Evolutionary conservation across 1,139 yeast species (phyloP).

Genomic region (Yamadazyma epiphylla): DNA sequence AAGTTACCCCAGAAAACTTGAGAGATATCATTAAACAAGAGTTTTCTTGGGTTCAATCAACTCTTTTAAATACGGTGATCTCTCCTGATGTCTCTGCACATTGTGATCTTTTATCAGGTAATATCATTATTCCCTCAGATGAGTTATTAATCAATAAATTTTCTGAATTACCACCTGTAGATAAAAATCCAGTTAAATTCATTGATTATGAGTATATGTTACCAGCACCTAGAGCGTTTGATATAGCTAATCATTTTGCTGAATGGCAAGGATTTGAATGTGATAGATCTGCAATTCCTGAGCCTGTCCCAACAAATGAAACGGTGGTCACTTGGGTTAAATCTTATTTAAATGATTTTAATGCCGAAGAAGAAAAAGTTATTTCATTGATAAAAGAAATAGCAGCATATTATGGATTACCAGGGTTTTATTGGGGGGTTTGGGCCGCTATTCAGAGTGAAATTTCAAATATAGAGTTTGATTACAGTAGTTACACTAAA

Average conservation of each 20-base stretch:
- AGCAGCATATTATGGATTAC: slow-evolving; percentile 64
- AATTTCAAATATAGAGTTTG: slow-evolving; percentile 70
- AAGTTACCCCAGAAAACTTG: slow-evolving; percentile 24
- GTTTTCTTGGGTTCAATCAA: slow-evolving; percentile 49
- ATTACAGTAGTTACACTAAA: slow-evolving; percentile 60
- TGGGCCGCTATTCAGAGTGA: slow-evolving; percentile 80
- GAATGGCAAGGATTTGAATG: slow-evolving; percentile 89
- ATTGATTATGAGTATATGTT: slow-evolving; percentile 81
- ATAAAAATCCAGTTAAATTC: slow-evolving; percentile 52
- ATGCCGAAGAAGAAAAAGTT: slow-evolving; percentile 23
- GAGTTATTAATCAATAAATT: slow-evolving; percentile 13
- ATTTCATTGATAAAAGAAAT: slow-evolving; percentile 50
- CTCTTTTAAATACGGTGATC: slow-evolving; percentile 26
- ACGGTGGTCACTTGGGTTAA: slow-evolving; percentile 53
- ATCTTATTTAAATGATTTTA: slow-evolving; percentile 38
- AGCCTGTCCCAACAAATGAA: slow-evolving; percentile 40
- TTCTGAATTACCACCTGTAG: slow-evolving; percentile 20
- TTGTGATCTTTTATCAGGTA: slow-evolving; percentile 71
- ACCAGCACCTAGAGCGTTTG: slow-evolving; percentile 79
- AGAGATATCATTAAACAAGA: slow-evolving; percentile 43
- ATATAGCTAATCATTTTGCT: slow-evolving; percentile 79
- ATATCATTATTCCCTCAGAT: slow-evolving; percentile 56
- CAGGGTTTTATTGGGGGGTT: slow-evolving; percentile 83
- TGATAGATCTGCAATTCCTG: slow-evolving; percentile 56
- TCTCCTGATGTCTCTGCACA: slow-evolving; percentile 66